These are phyloP conservation scores for Ailanthus altissimus DNA, from an alignment of 345 rosid genomes.

Conservation along the genomic window DNA sequence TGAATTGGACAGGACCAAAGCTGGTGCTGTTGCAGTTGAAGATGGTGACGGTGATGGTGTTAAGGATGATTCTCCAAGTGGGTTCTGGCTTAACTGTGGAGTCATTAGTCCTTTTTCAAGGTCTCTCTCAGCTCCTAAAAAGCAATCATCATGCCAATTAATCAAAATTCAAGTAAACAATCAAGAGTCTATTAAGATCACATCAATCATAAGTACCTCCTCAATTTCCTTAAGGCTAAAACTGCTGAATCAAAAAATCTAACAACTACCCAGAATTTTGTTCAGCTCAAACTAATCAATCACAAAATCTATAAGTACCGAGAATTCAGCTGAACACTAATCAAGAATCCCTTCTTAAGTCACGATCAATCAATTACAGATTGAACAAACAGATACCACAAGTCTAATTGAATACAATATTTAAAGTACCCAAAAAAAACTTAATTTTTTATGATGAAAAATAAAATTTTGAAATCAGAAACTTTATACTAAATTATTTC, in stretches of 20 bases:
- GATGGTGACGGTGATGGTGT: constrained; percentile 57
- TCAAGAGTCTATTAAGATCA: not conserved
- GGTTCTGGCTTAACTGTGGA: constrained; percentile 42
- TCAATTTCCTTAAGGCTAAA: constrained; percentile 24
- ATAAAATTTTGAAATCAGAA: not conserved
- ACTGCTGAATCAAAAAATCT: constrained; percentile 21
- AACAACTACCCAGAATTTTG: constrained; percentile 9
- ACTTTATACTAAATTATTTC: not conserved
- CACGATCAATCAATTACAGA: constrained; percentile 1
- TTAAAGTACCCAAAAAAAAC: not conserved
- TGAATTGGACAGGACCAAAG: constrained; percentile 71
- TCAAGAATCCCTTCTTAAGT: constrained; percentile 7
- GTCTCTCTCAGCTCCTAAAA: constrained; percentile 60
- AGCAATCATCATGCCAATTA: constrained; percentile 11
- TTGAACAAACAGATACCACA: not conserved
- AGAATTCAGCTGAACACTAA: constrained; percentile 4
- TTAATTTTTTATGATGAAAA: not conserved
- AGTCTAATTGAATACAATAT: not conserved
- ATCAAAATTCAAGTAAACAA: constrained; percentile 24
- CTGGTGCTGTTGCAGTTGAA: constrained; percentile 74
- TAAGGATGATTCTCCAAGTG: constrained; percentile 52
- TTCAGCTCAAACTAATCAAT: constrained; percentile 24
- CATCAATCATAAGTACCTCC: not conserved
- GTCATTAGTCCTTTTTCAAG: constrained; percentile 59
- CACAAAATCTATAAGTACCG: constrained; percentile 11